phyloP scores from a whole-genome alignment of 1,139 yeast species.

The Nakaseomyces kungkrabaensis region DNA sequence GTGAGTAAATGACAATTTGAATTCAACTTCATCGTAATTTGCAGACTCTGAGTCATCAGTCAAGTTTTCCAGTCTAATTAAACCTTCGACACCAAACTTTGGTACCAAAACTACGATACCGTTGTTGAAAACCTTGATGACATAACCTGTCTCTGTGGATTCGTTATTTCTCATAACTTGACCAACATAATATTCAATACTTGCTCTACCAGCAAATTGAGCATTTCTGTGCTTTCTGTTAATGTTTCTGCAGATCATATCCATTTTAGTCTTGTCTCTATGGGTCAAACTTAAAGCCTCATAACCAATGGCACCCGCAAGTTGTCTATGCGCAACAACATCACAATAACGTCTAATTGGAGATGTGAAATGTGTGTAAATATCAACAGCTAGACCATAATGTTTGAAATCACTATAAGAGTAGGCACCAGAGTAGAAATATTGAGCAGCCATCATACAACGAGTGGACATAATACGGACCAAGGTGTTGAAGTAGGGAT shows the following conservation, averaged over 20 bases:
- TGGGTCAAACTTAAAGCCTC: constrained; percentile 75
- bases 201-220: constrained; percentile 97
- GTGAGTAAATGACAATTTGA: constrained; percentile 48
- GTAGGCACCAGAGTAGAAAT: constrained; percentile 86
- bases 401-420: constrained; percentile 93
- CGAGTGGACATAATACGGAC: constrained; percentile 95
- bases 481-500: constrained; percentile 86
- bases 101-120: constrained; percentile 95
- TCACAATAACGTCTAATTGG: constrained; percentile 98
- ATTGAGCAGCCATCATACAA: constrained; percentile 99
- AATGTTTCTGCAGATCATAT: constrained; percentile 75
- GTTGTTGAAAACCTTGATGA: constrained; percentile 84
- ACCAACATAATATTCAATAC: constrained; percentile 95
- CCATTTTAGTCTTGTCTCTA: constrained; percentile 86
- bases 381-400: constrained; percentile 95
- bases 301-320: constrained; percentile 94
- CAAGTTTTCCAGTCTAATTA: constrained; percentile 70
- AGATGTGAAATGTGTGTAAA: constrained; percentile 96
- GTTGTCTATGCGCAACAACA: constrained; percentile 91
- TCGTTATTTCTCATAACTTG: constrained; percentile 79
- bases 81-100: constrained; percentile 93
- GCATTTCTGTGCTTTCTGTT: constrained; percentile 95
- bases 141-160: constrained; percentile 81
- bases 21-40: constrained; percentile 67
- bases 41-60: constrained; percentile 57